phyloP scores from a whole-genome alignment of 495 filamentous ascomycete genomes.

The Aspergillus coremiiformis region DNA sequence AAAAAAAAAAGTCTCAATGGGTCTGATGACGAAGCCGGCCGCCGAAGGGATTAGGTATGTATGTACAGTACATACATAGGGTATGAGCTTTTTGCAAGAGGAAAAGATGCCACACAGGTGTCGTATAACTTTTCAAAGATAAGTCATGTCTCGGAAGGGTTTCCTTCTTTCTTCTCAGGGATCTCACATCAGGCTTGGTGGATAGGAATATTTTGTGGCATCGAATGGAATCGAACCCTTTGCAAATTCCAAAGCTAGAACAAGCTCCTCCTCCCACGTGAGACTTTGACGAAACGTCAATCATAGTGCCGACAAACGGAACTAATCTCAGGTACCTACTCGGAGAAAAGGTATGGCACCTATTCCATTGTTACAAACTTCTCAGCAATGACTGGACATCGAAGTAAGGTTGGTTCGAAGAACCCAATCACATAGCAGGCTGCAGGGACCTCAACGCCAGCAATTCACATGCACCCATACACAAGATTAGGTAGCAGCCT shows the following conservation, averaged over 20 bases:
- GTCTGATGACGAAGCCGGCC: no score
- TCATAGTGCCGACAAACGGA: slow-evolving; percentile 10
- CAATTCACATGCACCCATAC: not conserved
- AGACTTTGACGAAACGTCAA: not conserved
- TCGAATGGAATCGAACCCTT: not conserved
- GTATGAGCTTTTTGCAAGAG: no score
- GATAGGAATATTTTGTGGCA: not conserved
- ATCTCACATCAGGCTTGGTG: not conserved
- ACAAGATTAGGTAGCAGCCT: not conserved
- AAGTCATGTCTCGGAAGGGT: not conserved
- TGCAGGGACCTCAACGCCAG: not conserved
- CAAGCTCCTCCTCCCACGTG: slow-evolving; percentile 9
- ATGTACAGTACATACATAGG: no score
- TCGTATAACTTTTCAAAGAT: not conserved
- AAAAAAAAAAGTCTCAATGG: no score
- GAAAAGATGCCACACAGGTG: no score
- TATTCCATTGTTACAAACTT: not conserved
- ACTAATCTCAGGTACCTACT: no score
- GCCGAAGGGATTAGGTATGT: not conserved
- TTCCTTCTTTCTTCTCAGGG: not conserved
- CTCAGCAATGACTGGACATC: not conserved
- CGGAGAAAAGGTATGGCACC: not conserved
- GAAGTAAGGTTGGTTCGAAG: not conserved
- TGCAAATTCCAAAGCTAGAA: not conserved
- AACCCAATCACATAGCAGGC: not conserved